Evolutionary conservation across 2,329 filamentous ascomycete genomes (phyloP).

Genomic region (Phialemonium atrogriseum): DNA sequence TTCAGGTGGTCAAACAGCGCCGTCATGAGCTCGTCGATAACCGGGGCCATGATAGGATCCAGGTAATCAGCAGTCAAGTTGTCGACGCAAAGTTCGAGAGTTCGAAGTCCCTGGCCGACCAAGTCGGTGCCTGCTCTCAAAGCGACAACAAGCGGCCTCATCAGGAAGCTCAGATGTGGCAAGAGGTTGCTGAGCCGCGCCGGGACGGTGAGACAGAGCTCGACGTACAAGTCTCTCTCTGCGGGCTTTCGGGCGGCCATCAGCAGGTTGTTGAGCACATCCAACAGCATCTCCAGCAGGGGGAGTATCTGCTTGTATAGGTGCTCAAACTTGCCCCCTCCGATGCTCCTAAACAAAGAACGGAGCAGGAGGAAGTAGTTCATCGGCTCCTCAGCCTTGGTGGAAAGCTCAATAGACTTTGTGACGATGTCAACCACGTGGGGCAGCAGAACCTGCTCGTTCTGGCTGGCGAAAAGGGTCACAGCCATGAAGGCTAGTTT

Average conservation of each 20-base stretch:
- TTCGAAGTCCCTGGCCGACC: conserved; percentile 87
- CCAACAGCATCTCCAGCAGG: conserved; percentile 91
- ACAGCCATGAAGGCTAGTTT: conserved; percentile 99
- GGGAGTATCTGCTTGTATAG: conserved; percentile 97
- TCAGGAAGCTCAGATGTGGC: conserved; percentile 90
- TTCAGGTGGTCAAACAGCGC: conserved; percentile 92
- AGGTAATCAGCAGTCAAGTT: conserved; percentile 97
- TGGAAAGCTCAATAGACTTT: conserved; percentile 92
- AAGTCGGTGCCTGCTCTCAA: conserved; percentile 85
- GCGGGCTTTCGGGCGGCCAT: conserved; percentile 82
- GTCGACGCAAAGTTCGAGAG: conserved; percentile 92
- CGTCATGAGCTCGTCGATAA: conserved; percentile 98
- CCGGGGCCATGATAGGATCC: conserved; percentile 97
- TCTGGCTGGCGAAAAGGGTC: conserved; percentile 87
- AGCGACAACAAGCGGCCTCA: conserved; percentile 95
- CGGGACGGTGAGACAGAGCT: conserved; percentile 91
- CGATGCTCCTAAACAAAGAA: conserved; percentile 92
- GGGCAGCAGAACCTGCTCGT: conserved; percentile 89
- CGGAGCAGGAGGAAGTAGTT: conserved; percentile 95
- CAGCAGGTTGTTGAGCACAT: conserved; percentile 92
- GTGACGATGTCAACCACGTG: conserved; percentile 97
- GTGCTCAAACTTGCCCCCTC: conserved; percentile 93
- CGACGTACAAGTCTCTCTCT: conserved; percentile 93
- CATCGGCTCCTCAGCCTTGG: conserved; percentile 92
- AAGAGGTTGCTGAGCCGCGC: conserved; percentile 89